phyloP scores from a whole-genome alignment of 2,329 filamentous ascomycete genomes.

The Lizonia empirigonia region DNA sequence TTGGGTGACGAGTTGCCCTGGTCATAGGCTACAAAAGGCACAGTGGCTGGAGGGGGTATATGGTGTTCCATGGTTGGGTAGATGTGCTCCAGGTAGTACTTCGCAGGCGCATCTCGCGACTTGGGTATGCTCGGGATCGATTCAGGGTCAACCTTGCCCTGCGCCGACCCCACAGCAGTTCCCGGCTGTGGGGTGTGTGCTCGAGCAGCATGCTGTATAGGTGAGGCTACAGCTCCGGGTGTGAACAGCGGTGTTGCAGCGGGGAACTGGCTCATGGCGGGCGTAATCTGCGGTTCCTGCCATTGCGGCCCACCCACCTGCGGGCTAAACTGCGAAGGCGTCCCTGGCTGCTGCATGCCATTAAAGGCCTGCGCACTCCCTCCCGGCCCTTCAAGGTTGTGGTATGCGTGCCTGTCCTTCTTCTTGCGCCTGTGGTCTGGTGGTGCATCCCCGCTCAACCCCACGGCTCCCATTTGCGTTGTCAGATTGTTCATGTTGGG shows the following conservation, averaged over 20 bases:
- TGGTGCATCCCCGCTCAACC: conserved; percentile 47
- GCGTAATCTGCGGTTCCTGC: conserved; percentile 50
- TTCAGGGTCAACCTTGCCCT: conserved; percentile 82
- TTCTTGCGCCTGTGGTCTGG: conserved; percentile 69
- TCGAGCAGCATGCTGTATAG: conserved; percentile 46
- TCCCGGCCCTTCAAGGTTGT: conserved; percentile 76
- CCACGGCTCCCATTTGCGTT: conserved; percentile 37
- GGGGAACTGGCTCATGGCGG: conserved; percentile 66
- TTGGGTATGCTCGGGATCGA: conserved; percentile 90
- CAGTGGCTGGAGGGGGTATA: conserved; percentile 82
- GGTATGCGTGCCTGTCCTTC: conserved; percentile 93
- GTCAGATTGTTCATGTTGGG: conserved; percentile 43
- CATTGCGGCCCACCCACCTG: conserved; percentile 47
- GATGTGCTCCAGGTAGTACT: conserved; percentile 83
- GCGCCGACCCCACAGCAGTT: conserved; percentile 62
- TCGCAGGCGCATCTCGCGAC: conserved; percentile 80
- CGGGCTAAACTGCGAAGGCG: conserved; percentile 59
- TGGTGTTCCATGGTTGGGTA: conserved; percentile 97
- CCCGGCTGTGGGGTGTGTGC: conserved; percentile 32
- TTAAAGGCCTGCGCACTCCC: conserved; percentile 72
- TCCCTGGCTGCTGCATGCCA: conserved; percentile 65
- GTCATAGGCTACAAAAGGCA: conserved; percentile 92
- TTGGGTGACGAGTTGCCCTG: conserved; percentile 97
- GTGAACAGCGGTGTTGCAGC: conserved; percentile 62
- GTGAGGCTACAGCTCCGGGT: conserved; percentile 44